Base-by-base conservation (phyloP, 2,329 filamentous ascomycete species). In the Penicillium sp. region DNA sequence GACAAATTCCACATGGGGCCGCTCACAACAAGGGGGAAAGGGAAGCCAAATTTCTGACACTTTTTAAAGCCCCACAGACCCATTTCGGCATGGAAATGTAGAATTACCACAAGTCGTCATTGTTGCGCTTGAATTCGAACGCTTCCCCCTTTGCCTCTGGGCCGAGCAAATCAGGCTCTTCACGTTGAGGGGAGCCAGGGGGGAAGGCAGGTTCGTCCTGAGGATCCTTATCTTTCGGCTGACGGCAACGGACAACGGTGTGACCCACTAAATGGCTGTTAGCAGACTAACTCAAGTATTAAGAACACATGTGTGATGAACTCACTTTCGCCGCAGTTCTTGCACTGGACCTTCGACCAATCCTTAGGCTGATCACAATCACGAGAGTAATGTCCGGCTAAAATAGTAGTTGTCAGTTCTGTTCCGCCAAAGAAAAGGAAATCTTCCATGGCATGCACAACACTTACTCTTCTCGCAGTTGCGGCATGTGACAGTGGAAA, bases 351-450 rank as follows among this genome's bases (percentile, higher is more conserved):
- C 41, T 70, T 73, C 2, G 68, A 72, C 65, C 70, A 79, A 55
- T 79, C 71, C 39, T 70, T 72, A 18, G 75, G 72, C 59, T 75
- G 63, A 6, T 75, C 65, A 52, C 77, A 79, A n/a, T 79, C 76
- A 16, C 72, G 72, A 45, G 68, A 68, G 52, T 68, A 70, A 55
- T 79, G 77, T 4, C 77, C 77, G 31, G 69, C 74, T 75, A 50
- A 16, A 46, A 39, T 25, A 32, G 35, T 27, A 16, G 1, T 12
- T 25, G 38, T 67, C 47, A 68, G 58, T 25, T 46, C 32, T 25
- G 32, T 41, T 23, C 13, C 10, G 1, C 18, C 15, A 25, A 23
- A 18, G 12, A 27, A 18, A 2, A 16, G 13, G 12, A 6, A 9
- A 23, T 3, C n/a, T 3, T 23, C 16, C 15, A 35, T 34, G 27